Base-by-base conservation (phyloP, 169 alveolate genomes). In the Babesia sp. region DNA sequence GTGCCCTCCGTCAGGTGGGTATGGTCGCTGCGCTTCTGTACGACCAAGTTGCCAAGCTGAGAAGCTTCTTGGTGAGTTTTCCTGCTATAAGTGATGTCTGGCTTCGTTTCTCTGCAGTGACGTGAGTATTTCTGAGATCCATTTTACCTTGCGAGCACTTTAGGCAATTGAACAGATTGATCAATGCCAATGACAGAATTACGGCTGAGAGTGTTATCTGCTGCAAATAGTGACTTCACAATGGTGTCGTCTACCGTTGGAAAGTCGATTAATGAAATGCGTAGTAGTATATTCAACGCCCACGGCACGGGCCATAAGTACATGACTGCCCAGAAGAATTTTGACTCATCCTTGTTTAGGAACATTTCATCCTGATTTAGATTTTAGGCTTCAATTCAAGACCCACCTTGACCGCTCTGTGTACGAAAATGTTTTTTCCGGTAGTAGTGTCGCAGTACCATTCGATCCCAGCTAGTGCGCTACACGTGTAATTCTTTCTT, bases 141-240 rank as follows among this genome's bases (percentile, higher is more conserved):
- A 26, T 12, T n/a, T 44, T 61, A 69, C 80, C 86, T 31, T 77
- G 71, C 9, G 71, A 50, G 58, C 73, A 67, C 66, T 39, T 39
- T 20, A 54, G 29, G 66, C 79, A 67, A 39, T 77, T 67, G 48
- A 5, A n/a, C 39, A 77, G 75, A 57, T 77, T 77, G 39, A 77
- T 2, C 24, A 37, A 20, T 22, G 58, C 55, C 28, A 68, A 75
- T 29, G 54, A 20, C 37, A 75, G 28, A 12, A 58, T 18, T 6
- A 48, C 56, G 12, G 56, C 56, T 6, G 85, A 75, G 18, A 75
- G 82, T 8, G 71, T 71, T 33, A 67, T 41, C 85, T 75, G 42
- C 7, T 22, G 45, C 45, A 51, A 9, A n/a, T 6, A 55, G n/a
- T 14, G 9, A 8, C 28, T 48, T 6, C 18, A 24, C 42, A 55